phyloP scores from a whole-genome alignment of 2,329 filamentous ascomycete genomes.

The Sordariomycetes sp. region DNA sequence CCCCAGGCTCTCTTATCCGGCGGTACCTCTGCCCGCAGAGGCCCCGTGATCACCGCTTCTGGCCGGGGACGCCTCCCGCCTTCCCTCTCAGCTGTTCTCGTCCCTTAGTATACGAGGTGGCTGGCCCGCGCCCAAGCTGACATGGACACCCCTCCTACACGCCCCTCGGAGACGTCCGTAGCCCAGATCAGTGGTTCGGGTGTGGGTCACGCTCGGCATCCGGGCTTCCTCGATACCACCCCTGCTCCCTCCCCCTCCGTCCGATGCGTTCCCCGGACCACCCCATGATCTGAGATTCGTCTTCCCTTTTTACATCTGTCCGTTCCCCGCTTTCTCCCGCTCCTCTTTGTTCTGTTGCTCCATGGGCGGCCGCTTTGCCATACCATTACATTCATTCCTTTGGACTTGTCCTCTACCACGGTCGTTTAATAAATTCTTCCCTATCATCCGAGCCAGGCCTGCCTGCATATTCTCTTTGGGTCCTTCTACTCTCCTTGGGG shows the following conservation, averaged over 20 bases:
- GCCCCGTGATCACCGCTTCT: neutral
- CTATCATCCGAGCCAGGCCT: too few species aligned
- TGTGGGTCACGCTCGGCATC: neutral
- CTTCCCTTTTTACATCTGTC: neutral
- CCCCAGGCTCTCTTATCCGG: neutral
- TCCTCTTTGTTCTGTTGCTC: neutral
- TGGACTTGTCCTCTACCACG: too few species aligned
- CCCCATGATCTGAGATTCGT: conserved; percentile 1
- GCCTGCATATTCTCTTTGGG: neutral
- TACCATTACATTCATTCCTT: conserved; percentile 3
- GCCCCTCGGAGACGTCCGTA: neutral
- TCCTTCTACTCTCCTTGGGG: neutral
- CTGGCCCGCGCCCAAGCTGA: neutral
- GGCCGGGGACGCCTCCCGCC: neutral
- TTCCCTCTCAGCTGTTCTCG: neutral
- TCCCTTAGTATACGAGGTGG: neutral
- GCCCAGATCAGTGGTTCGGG: conserved; percentile 1
- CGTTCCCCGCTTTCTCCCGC: neutral
- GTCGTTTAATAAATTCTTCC: too few species aligned
- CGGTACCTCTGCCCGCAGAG: neutral
- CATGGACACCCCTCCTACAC: neutral
- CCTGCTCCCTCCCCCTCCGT: neutral
- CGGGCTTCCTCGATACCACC: conserved; percentile 1
- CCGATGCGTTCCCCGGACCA: neutral
- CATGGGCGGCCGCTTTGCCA: neutral